Evolutionary conservation across 1,284 basidiomycete genomes (phyloP).

Genomic region (Tilletia indica): DNA sequence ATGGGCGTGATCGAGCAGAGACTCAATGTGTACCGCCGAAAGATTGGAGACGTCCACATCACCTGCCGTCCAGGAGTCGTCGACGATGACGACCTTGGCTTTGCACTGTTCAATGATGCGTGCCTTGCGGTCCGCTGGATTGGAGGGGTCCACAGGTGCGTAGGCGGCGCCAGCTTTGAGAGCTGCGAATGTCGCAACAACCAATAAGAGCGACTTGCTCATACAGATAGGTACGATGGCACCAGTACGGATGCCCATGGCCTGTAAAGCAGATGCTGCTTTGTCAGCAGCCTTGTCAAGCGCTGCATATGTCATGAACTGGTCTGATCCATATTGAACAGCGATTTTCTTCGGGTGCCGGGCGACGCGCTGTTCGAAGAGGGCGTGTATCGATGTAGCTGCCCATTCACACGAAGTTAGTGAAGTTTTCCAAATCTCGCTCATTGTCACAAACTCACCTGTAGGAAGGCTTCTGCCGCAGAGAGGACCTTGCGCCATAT

Average conservation of each 20-base stretch:
- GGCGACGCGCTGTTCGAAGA: background rate
- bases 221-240: background rate
- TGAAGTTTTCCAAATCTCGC: too few species aligned
- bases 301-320: background rate
- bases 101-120: background rate
- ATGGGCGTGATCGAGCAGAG: background rate
- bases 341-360: background rate
- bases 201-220: background rate
- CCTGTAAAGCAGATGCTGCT: background rate
- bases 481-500: background rate
- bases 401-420: background rate
- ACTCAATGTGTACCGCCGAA: background rate
- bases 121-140: background rate
- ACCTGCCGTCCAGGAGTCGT: background rate
- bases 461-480: background rate
- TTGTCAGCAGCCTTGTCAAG: background rate
- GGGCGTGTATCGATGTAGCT: background rate
- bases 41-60: background rate
- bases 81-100: background rate
- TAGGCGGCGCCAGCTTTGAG: slow-evolving; percentile 2
- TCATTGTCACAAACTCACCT: background rate
- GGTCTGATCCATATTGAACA: background rate
- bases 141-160: background rate
- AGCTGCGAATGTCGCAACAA: background rate
- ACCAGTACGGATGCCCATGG: background rate